Conservation (phyloP, 441 rosid genomes). For the Raphanus hybrid region DNA sequence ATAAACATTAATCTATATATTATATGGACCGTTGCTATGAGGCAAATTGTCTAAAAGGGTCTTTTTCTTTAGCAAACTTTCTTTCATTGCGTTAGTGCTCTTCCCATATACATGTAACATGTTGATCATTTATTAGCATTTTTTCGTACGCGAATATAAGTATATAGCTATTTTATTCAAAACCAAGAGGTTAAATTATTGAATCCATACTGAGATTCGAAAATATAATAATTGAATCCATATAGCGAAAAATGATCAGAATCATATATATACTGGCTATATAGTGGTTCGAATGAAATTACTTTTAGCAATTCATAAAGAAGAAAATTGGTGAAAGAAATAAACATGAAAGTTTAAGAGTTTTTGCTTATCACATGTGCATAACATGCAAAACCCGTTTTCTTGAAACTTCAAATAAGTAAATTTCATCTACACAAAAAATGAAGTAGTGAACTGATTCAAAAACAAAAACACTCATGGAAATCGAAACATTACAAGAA, state of each 20-base stretch:
- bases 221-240: slow-evolving; percentile 25
- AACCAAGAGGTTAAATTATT: slow-evolving; percentile 25
- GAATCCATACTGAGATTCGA: slow-evolving; percentile 19
- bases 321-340: background rate
- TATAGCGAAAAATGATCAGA: background rate
- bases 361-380: slow-evolving; percentile 23
- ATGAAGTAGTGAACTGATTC: background rate
- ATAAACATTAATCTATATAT: slow-evolving; percentile 11
- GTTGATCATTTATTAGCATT: slow-evolving; percentile 35
- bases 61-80: slow-evolving; percentile 31
- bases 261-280: background rate
- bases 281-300: background rate
- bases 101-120: slow-evolving; percentile 37
- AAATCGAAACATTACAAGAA: slow-evolving; percentile 27
- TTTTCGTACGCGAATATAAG: slow-evolving; percentile 21
- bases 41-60: slow-evolving; percentile 27
- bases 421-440: slow-evolving; percentile 2
- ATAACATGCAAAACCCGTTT: slow-evolving; percentile 19
- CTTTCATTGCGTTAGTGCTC: slow-evolving; percentile 43
- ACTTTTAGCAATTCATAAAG: slow-evolving; percentile 14
- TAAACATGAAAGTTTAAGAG: slow-evolving; percentile 22
- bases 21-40: slow-evolving; percentile 35
- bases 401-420: slow-evolving; percentile 1
- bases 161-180: slow-evolving; percentile 27
- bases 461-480: slow-evolving; percentile 21